Evolutionary conservation across 2,329 filamentous ascomycete species (phyloP).

Genomic region (Pestalotiopsis sp.): DNA sequence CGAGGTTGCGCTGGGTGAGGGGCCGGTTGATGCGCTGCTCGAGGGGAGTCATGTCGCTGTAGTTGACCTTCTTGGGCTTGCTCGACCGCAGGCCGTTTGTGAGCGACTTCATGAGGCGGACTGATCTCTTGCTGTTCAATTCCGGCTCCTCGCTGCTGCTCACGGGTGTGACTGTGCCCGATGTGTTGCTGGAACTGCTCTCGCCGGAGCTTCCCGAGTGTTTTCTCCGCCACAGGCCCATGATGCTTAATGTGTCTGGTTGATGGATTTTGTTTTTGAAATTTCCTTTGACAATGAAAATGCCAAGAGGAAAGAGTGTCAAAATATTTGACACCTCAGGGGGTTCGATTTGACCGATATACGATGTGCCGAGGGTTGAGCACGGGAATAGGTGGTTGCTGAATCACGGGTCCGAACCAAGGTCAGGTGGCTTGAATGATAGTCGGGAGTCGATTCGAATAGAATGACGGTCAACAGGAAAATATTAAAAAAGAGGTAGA

Average conservation of each 20-base stretch:
- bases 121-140: slow-evolving; percentile 20
- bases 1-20: slow-evolving; percentile 34
- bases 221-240: slow-evolving; percentile 27
- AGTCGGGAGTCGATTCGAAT: too few species aligned
- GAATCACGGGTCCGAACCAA: too few species aligned
- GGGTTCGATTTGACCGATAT: too few species aligned
- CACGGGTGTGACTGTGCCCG: slow-evolving; percentile 24
- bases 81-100: slow-evolving; percentile 21
- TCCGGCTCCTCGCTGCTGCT: slow-evolving; percentile 22
- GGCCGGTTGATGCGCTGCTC: slow-evolving; percentile 28
- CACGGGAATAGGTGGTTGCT: too few species aligned
- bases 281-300: background rate
- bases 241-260: background rate
- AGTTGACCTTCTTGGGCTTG: slow-evolving; percentile 18
- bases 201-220: slow-evolving; percentile 24
- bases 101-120: slow-evolving; percentile 24
- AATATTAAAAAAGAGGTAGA: background rate
- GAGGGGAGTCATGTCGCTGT: slow-evolving; percentile 14
- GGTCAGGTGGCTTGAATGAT: too few species aligned
- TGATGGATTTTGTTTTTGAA: background rate
- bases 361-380: too few species aligned
- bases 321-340: background rate
- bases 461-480: too few species aligned
- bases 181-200: slow-evolving; percentile 16
- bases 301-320: background rate